Percentiles rank a stretch among this genome's conserved stretches.
Evolutionary conservation across 495 filamentous ascomycete genomes (phyloP).

Genomic region (Amphirosellinia nigrospora): DNA sequence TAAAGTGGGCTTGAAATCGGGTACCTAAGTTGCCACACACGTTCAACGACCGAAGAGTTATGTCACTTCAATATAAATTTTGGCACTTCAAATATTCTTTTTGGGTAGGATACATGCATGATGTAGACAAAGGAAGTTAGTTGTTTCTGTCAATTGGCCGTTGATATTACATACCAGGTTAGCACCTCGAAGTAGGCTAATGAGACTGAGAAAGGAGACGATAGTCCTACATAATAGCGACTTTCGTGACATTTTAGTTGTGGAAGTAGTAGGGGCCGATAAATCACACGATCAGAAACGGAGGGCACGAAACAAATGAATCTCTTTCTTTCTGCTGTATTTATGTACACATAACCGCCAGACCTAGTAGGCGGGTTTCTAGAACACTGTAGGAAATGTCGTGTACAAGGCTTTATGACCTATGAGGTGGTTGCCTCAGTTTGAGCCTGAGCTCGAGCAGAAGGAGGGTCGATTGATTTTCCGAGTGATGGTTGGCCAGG

Average conservation of each 20-base stretch:
- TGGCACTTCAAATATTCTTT: too few relatives aligned
- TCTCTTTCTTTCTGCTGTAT: constrained; percentile 7
- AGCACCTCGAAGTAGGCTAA: too few relatives aligned
- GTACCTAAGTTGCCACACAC: too few relatives aligned
- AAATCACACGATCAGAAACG: background rate
- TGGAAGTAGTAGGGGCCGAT: background rate
- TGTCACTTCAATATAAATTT: too few relatives aligned
- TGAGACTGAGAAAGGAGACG: too few relatives aligned
- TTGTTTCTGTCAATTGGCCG: too few relatives aligned
- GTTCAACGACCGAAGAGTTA: too few relatives aligned
- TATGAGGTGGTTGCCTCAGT: constrained; percentile 36
- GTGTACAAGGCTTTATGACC: constrained; percentile 29
- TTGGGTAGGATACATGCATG: too few relatives aligned
- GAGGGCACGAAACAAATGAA: constrained; percentile 3
- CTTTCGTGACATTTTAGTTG: background rate
- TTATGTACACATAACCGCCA: constrained; percentile 25
- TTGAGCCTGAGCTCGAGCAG: constrained; percentile 36
- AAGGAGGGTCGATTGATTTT: constrained; percentile 48
- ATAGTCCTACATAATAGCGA: too few relatives aligned
- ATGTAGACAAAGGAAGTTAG: too few relatives aligned
- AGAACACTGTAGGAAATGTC: constrained; percentile 20
- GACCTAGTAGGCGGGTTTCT: background rate
- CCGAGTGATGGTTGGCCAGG: constrained; percentile 37
- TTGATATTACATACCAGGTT: too few relatives aligned
- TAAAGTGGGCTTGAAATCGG: too few relatives aligned